Evolutionary conservation across 192 early-diverging fungal species (phyloP), one percentile per base, ranked within the genome.

Genomic region (Lobulomyces angularis): DNA sequence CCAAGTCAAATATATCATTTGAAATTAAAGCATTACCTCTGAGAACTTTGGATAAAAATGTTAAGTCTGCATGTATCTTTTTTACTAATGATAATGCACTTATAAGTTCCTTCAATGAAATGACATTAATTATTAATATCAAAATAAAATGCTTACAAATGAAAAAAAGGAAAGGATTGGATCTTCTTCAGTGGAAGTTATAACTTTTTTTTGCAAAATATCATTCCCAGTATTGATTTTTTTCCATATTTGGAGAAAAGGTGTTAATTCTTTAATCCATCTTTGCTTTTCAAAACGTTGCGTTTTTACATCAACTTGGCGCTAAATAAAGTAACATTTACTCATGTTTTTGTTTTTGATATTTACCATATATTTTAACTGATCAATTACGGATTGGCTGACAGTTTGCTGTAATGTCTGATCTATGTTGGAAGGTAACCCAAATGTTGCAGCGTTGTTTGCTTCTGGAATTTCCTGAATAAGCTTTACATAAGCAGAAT

Each of bases 361-460:
- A 11, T 46, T 47, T 65, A 61, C 65, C 46, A 73, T 28, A 8
- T 30, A 11, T 41, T 55, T 58, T 7, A 73, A 41, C 41, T 69
- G 62, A 21, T 14, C 23, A 3, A 73, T 23, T 19, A 73, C 59
- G 3, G 36, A 35, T 8, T 50, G 30, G 33, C 62, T 69, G 11
- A 37, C 28, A 8, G 45, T 43, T 5, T 30, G 31, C 48, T 73
- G 70, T 3, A 59, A 26, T 1, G 60, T 56, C 4, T 58, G 51
- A 35, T 73, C 65, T 42, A 73, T 65, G 42, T 73, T 73, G 17
- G 55, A 53, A 8, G 70, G 70, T 3, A 73, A 41, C 16, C 65
- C 62, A 45, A 73, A 65, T 4, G 59, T 28, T 5, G 56, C 24
- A 17, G 66, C 58, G 34, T 56, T 44, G 37, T 73, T 65, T 1